phyloP scores from a whole-genome alignment of 2,329 filamentous ascomycete species.

The Talaromyces sp. region DNA sequence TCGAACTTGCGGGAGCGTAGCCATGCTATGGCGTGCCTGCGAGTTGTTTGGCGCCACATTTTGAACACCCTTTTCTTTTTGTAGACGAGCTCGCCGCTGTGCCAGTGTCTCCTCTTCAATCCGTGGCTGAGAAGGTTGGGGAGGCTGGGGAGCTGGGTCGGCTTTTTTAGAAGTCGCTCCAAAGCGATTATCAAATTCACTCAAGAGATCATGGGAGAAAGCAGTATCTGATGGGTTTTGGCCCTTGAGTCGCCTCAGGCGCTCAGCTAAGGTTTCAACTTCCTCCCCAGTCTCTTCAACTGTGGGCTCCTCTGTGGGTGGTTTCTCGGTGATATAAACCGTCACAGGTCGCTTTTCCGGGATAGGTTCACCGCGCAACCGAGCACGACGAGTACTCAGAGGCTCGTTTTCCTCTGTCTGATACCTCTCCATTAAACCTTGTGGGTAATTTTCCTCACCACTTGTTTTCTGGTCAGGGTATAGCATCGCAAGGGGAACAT shows the following conservation, averaged over 20 bases:
- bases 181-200: constrained; percentile 37
- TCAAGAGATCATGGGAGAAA: constrained; percentile 48
- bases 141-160: constrained; percentile 16
- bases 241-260: constrained; percentile 45
- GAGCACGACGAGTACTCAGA: constrained; percentile 72
- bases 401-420: constrained; percentile 93
- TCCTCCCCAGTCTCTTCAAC: constrained; percentile 26
- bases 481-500: constrained; percentile 84
- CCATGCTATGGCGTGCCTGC: constrained; percentile 49
- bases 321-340: constrained; percentile 34
- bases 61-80: constrained; percentile 40
- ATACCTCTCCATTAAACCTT: constrained; percentile 64
- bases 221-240: constrained; percentile 39
- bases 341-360: constrained; percentile 38
- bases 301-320: not conserved
- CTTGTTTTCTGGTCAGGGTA: constrained; percentile 55
- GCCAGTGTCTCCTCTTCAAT: constrained; percentile 50
- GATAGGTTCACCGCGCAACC: constrained; percentile 66
- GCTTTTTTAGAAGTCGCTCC: not conserved
- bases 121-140: constrained; percentile 5
- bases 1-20: constrained; percentile 56
- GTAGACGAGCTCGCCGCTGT: constrained; percentile 49
- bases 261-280: constrained; percentile 48
- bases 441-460: constrained; percentile 40
- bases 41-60: constrained; percentile 25